phyloP scores from a whole-genome alignment of 768 basidiomycete genomes.

The Termitomyces sp. region DNA sequence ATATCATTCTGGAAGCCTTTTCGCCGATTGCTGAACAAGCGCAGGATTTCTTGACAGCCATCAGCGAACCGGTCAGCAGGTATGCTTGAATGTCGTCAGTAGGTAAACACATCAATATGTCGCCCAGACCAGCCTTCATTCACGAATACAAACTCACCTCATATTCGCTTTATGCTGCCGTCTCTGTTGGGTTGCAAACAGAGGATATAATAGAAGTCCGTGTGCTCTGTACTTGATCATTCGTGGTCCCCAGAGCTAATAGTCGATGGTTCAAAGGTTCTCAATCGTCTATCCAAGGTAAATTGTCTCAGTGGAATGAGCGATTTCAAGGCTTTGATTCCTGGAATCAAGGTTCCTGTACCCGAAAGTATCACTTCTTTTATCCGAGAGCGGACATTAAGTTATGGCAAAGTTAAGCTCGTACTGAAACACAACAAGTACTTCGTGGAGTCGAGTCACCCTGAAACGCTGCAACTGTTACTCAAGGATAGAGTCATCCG shows the following conservation, averaged over 20 bases:
- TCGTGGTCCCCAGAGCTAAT: constrained; percentile 14
- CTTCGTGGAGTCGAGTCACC: constrained; percentile 93
- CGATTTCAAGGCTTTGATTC: constrained; percentile 1
- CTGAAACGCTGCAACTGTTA: constrained; percentile 84
- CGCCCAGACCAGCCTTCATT: constrained; percentile 85
- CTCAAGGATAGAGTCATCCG: constrained; percentile 85
- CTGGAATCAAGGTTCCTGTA: constrained; percentile 69
- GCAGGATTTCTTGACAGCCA: constrained; percentile 96
- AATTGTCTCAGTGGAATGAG: constrained; percentile 8
- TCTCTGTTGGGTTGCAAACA: constrained; percentile 96
- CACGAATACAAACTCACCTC: constrained; percentile 99
- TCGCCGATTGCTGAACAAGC: constrained; percentile 97
- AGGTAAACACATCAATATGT: constrained; percentile 23
- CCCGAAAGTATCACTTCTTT: constrained; percentile 81
- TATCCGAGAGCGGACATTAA: constrained; percentile 90
- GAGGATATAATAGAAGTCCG: constrained; percentile 97
- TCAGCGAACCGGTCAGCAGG: constrained; percentile 98
- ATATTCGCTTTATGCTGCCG: constrained; percentile 97
- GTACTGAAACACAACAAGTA: constrained; percentile 98
- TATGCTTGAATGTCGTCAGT: constrained; percentile 39
- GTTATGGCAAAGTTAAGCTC: constrained; percentile 97
- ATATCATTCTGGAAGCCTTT: constrained; percentile 96
- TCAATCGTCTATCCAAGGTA: constrained; percentile 79
- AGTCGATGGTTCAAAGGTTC: constrained; percentile 45
- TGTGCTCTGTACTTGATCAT: constrained; percentile 26